Evolutionary conservation across 2,329 filamentous ascomycete genomes (phyloP).

Genomic region (Cercospora canescens): DNA sequence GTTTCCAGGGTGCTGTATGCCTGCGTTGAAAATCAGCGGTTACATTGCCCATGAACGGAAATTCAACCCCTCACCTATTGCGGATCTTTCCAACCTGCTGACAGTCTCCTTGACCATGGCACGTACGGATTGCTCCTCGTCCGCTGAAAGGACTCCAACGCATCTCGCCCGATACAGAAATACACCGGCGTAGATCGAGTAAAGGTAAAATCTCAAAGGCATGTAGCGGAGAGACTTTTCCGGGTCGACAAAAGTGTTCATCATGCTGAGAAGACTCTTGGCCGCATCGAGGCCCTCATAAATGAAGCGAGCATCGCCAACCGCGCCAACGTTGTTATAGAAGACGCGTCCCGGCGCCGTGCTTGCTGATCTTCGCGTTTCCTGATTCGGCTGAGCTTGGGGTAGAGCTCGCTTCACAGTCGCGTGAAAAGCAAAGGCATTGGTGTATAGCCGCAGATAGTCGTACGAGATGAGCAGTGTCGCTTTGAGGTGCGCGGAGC

Average conservation of each 20-base stretch:
- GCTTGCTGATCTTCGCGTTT: conserved; percentile 23
- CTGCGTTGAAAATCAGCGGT: not conserved
- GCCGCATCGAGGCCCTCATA: conserved; percentile 53
- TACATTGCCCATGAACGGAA: not conserved
- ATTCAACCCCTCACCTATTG: conserved; percentile 33
- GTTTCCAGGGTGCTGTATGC: conserved; percentile 47
- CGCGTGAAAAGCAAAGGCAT: conserved; percentile 74
- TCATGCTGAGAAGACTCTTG: conserved; percentile 51
- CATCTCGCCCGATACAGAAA: conserved; percentile 52
- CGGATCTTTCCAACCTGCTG: conserved; percentile 44
- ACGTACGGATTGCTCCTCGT: conserved; percentile 49
- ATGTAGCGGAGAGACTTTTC: conserved; percentile 50
- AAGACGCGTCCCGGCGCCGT: conserved; percentile 38
- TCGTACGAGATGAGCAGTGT: conserved; percentile 70
- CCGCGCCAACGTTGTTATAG: conserved; percentile 51
- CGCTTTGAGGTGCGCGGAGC: conserved; percentile 66
- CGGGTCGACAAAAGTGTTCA: conserved; percentile 52
- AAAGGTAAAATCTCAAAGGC: conserved; percentile 51
- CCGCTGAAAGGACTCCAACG: conserved; percentile 48
- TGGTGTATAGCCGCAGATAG: conserved; percentile 71
- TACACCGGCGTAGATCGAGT: conserved; percentile 51
- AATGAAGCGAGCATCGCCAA: conserved; percentile 51
- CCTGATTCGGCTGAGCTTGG: conserved; percentile 28
- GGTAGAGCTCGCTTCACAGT: conserved; percentile 54
- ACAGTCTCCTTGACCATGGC: conserved; percentile 50